phyloP scores from a whole-genome alignment of 768 basidiomycete species.

The Mycena leptocephala region DNA sequence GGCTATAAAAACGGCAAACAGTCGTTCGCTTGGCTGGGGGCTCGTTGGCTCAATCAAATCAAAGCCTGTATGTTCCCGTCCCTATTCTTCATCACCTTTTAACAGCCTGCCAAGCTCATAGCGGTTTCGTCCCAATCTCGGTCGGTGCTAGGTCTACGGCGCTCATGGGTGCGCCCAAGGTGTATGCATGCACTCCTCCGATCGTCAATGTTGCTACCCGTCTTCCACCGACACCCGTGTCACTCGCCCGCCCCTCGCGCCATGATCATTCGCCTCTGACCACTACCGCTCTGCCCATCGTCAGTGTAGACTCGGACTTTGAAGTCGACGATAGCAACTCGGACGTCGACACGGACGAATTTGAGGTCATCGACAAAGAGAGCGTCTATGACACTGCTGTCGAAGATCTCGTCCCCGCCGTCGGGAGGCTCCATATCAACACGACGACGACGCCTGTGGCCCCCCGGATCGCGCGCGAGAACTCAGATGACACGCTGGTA shows the following conservation, averaged over 20 bases:
- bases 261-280: background rate
- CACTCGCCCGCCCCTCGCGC: background rate
- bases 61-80: constrained; percentile 23
- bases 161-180: background rate
- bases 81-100: background rate
- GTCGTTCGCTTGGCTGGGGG: constrained; percentile 39
- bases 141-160: constrained; percentile 24
- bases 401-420: constrained; percentile 15
- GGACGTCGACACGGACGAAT: constrained; percentile 13
- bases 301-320: background rate
- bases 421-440: background rate
- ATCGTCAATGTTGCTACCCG: background rate
- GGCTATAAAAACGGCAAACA: constrained; percentile 32
- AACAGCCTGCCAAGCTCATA: background rate
- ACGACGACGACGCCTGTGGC: background rate
- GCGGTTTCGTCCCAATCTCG: constrained; percentile 21
- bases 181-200: background rate
- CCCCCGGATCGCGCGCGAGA: background rate
- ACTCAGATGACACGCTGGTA: constrained; percentile 27
- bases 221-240: constrained; percentile 9
- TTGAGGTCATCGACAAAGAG: constrained; percentile 20
- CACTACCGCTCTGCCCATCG: background rate
- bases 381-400: constrained; percentile 25
- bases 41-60: constrained; percentile 31
- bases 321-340: background rate